phyloP scores from a whole-genome alignment of 1,284 basidiomycete genomes.

The Marasmius fiardii region DNA sequence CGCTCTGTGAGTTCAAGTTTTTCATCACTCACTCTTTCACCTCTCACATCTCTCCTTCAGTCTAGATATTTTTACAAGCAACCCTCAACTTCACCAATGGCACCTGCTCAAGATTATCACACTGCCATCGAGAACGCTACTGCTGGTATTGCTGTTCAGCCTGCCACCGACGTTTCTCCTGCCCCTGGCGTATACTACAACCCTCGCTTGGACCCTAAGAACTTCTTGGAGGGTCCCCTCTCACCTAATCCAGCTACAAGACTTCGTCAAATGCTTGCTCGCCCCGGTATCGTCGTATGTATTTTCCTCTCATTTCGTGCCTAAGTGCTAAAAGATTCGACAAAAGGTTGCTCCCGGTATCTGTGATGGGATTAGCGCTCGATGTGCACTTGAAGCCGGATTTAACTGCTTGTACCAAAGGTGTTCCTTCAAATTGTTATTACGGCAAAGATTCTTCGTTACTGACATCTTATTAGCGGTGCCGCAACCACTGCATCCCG shows the following conservation, averaged over 20 bases:
- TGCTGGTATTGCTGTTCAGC: constrained; percentile 5
- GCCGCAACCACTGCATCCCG: constrained; percentile 65
- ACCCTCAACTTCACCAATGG: constrained; percentile 7
- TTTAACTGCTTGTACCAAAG: constrained; percentile 76
- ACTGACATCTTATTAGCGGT: constrained; percentile 27
- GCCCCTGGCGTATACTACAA: constrained; percentile 41
- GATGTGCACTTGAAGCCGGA: constrained; percentile 74
- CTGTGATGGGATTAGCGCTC: constrained; percentile 78
- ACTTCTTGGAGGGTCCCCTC: constrained; percentile 65
- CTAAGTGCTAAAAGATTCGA: neutral
- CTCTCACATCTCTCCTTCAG: neutral
- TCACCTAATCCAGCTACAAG: constrained; percentile 68
- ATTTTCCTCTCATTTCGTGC: neutral
- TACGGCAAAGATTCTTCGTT: neutral
- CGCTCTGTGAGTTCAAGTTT: neutral
- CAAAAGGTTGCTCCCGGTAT: constrained; percentile 70
- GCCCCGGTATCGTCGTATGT: constrained; percentile 72
- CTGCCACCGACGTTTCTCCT: neutral
- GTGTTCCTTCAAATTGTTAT: constrained; percentile 18
- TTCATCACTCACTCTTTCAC: neutral
- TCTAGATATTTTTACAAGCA: neutral
- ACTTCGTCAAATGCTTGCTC: constrained; percentile 71
- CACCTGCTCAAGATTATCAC: constrained; percentile 27
- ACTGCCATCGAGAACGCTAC: constrained; percentile 15
- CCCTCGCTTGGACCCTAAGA: constrained; percentile 61